Percentiles rank a stretch among this genome's conserved stretches.
Evolutionary conservation across 2,329 filamentous ascomycete genomes (phyloP).

Genomic region (Colletotrichum tofieldiae): DNA sequence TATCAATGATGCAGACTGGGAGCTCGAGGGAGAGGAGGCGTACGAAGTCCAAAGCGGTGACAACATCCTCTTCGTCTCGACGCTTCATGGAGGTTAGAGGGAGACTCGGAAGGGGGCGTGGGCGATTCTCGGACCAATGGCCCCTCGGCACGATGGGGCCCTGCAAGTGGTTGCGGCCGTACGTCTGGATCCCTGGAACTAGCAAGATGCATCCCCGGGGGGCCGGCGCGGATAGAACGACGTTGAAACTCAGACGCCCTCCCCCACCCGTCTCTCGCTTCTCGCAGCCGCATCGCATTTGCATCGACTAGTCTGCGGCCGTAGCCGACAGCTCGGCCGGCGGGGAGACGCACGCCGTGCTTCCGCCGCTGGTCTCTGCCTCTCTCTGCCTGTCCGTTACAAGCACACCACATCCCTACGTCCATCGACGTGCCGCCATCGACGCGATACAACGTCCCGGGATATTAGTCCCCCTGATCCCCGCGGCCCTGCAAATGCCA

Average conservation of each 20-base stretch:
- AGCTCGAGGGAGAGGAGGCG: conserved; percentile 93
- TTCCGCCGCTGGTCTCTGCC: conserved; percentile 27
- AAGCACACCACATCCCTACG: conserved; percentile 34
- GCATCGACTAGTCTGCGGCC: conserved; percentile 38
- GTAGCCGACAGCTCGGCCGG: conserved; percentile 29
- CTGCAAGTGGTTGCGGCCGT: conserved; percentile 37
- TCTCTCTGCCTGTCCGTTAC: conserved; percentile 20
- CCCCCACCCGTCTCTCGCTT: conserved; percentile 14
- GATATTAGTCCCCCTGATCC: conserved; percentile 25
- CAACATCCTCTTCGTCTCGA: conserved; percentile 96
- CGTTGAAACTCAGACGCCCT: conserved; percentile 41
- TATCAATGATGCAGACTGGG: conserved; percentile 99
- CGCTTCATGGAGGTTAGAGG: conserved; percentile 88
- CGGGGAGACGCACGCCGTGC: conserved; percentile 35
- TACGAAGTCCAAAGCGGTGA: conserved; percentile 88
- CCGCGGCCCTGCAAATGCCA: conserved; percentile 26
- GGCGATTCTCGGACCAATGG: conserved; percentile 29
- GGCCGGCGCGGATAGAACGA: conserved; percentile 26
- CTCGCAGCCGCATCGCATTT: conserved; percentile 28
- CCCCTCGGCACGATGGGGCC: conserved; percentile 13
- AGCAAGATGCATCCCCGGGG: conserved; percentile 34
- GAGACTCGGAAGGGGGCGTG: conserved; percentile 27
- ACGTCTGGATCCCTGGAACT: conserved; percentile 28
- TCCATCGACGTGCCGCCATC: conserved; percentile 10
- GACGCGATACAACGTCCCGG: conserved; percentile 32